Conservation (phyloP, 306 rosid species). For the Sicyos edulis region DNA sequence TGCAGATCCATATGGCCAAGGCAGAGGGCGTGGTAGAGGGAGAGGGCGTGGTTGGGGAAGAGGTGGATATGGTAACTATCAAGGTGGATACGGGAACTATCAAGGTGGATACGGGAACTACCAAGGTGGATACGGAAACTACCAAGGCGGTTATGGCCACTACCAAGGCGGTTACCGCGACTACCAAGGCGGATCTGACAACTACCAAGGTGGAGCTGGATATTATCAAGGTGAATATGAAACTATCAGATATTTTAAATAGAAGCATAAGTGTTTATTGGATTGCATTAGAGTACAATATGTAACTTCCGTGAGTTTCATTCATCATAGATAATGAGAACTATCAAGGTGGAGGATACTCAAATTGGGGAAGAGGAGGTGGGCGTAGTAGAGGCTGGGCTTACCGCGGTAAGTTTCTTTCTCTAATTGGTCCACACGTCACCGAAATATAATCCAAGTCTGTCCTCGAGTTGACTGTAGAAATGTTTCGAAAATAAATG, state of each 20-base stretch:
- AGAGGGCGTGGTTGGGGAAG: constrained; percentile 80
- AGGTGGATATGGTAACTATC: constrained; percentile 65
- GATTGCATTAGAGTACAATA: not conserved
- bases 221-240: constrained; percentile 27
- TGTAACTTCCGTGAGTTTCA: not conserved
- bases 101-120: constrained; percentile 43
- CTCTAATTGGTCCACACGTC: not conserved
- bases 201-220: constrained; percentile 31
- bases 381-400: constrained; percentile 85
- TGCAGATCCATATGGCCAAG: constrained; percentile 74
- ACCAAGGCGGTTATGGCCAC: constrained; percentile 56
- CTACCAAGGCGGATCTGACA: constrained; percentile 52
- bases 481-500: not conserved
- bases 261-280: not conserved
- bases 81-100: constrained; percentile 33
- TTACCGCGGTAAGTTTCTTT: constrained; percentile 54
- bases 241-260: not conserved
- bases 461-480: not conserved
- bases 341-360: constrained; percentile 53
- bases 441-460: not conserved
- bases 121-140: constrained; percentile 29
- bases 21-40: constrained; percentile 83
- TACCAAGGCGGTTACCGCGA: constrained; percentile 49
- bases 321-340: constrained; percentile 45
- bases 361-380: constrained; percentile 75